These are phyloP conservation scores for Boletus bicolor DNA, from an alignment of 768 basidiomycete genomes.

Conservation along the genomic window DNA sequence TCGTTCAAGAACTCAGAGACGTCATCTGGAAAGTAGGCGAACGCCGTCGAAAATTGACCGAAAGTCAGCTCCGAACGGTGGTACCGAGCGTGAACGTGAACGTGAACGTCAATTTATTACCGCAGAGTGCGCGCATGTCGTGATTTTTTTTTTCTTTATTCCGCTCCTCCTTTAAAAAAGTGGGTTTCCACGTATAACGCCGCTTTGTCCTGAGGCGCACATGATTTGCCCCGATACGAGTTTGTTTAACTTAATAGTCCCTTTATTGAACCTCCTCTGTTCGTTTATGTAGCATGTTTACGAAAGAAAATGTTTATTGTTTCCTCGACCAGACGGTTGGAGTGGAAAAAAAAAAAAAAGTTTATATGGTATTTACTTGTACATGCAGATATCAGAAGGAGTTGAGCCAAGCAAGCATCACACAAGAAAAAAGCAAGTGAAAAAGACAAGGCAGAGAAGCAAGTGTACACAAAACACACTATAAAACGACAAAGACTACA, in stretches of 20 bases:
- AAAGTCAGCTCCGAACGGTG: constrained; percentile 10
- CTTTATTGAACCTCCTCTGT: background rate
- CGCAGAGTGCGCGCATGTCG: background rate
- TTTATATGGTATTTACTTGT: background rate
- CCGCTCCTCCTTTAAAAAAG: too few relatives aligned
- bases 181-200: background rate
- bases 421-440: background rate
- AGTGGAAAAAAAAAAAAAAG: background rate
- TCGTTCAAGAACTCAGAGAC: constrained; percentile 81
- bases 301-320: background rate
- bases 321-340: too few relatives aligned
- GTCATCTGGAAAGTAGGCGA: constrained; percentile 87
- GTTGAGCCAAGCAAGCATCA: background rate
- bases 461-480: background rate
- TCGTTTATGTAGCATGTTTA: background rate
- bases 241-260: constrained; percentile 5
- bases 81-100: background rate
- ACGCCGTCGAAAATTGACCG: constrained; percentile 51
- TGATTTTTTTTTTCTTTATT: background rate
- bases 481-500: background rate
- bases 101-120: background rate
- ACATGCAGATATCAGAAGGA: background rate
- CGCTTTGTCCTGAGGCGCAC: background rate
- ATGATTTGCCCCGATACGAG: background rate
- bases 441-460: background rate